Conservation (phyloP, 768 basidiomycete species). For the Trametes cingulata region DNA sequence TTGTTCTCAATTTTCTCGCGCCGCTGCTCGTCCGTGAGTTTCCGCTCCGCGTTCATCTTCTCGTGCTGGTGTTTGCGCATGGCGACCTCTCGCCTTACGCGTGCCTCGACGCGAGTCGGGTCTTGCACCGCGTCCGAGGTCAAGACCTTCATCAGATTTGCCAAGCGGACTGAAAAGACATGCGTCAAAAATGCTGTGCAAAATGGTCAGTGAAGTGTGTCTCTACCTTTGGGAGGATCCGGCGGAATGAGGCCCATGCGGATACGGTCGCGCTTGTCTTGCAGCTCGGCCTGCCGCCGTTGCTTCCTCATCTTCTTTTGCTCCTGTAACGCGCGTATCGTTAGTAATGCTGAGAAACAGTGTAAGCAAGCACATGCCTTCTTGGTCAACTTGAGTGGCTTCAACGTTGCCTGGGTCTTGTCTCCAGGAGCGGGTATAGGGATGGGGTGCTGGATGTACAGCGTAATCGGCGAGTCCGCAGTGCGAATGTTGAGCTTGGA, state of each 20-base stretch:
- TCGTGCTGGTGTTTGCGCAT: constrained; percentile 88
- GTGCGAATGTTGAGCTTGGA: constrained; percentile 64
- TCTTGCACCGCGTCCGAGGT: constrained; percentile 97
- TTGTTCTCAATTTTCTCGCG: constrained; percentile 85
- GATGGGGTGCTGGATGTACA: constrained; percentile 96
- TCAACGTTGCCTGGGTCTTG: constrained; percentile 74
- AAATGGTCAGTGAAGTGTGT: neutral
- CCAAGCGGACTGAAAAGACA: constrained; percentile 76
- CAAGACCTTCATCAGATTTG: constrained; percentile 96
- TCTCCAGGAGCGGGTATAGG: constrained; percentile 91
- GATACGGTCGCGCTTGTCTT: constrained; percentile 93
- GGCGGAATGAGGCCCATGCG: constrained; percentile 96
- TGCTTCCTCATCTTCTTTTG: constrained; percentile 97
- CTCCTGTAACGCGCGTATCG: constrained; percentile 45
- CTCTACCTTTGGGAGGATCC: constrained; percentile 87
- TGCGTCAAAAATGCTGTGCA: constrained; percentile 4
- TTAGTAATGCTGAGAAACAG: neutral
- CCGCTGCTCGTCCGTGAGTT: constrained; percentile 88
- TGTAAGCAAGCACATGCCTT: constrained; percentile 50
- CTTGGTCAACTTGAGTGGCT: constrained; percentile 90
- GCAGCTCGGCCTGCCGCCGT: constrained; percentile 80
- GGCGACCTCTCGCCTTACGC: constrained; percentile 90
- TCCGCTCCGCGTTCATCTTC: constrained; percentile 90
- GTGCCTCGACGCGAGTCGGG: constrained; percentile 95
- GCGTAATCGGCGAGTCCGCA: constrained; percentile 73